Percentiles rank a stretch among this genome's conserved stretches.
phyloP scores from a whole-genome alignment of 2,329 filamentous ascomycete species.

The Xylaria sp. region DNA sequence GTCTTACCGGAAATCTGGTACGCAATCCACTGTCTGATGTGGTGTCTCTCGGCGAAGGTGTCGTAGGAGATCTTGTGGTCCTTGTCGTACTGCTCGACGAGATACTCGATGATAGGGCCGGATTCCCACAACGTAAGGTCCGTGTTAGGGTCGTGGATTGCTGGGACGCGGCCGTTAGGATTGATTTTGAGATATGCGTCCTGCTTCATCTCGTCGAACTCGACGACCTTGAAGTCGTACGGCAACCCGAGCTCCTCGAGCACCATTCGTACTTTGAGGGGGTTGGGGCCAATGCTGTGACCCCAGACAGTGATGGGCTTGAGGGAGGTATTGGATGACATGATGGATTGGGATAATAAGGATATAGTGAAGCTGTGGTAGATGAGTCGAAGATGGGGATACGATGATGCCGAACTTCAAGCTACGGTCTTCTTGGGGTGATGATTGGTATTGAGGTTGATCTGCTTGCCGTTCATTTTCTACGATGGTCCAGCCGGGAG shows the following conservation, averaged over 20 bases:
- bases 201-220: conserved; percentile 34
- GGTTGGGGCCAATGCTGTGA: conserved; percentile 44
- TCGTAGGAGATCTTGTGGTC: conserved; percentile 51
- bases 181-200: conserved; percentile 33
- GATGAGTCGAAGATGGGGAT: neutral
- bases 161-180: conserved; percentile 40
- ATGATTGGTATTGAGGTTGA: neutral
- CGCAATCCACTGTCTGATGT: conserved; percentile 56
- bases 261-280: conserved; percentile 47
- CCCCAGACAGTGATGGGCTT: conserved; percentile 49
- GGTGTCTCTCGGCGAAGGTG: conserved; percentile 50
- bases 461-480: neutral
- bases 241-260: conserved; percentile 49
- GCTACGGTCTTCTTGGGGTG: neutral
- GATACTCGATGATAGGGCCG: conserved; percentile 39
- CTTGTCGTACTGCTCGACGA: conserved; percentile 52
- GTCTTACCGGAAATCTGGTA: conserved; percentile 54
- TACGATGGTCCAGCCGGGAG: neutral
- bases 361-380: neutral
- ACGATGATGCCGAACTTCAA: neutral
- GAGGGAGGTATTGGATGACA: conserved; percentile 36
- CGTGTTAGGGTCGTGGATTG: conserved; percentile 41
- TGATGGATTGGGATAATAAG: neutral
- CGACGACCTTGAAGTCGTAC: conserved; percentile 38
- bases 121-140: conserved; percentile 40